Conservation (phyloP, 805 yeast species). For the Ogataea glucozyma region DNA sequence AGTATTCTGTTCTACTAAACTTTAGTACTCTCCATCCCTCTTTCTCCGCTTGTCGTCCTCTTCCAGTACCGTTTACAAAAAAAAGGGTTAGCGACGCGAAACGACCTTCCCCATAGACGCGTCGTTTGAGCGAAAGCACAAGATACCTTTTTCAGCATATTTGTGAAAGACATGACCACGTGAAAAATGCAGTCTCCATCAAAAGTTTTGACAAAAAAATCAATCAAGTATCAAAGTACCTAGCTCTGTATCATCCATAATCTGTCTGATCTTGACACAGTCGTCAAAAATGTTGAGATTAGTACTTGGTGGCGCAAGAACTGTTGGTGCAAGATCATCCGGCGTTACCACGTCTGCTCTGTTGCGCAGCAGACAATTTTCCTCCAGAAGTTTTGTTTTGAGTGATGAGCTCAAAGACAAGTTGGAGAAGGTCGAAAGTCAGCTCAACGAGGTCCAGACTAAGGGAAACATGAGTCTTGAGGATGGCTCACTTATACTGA, state of each 20-base stretch:
- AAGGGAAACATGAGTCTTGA: slow-evolving; percentile 21
- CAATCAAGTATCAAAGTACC: neutral
- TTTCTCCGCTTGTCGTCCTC: neutral
- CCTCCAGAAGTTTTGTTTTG: slow-evolving; percentile 7
- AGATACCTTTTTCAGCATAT: neutral
- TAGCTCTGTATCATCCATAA: no score
- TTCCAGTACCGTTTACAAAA: neutral
- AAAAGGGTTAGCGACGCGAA: slow-evolving; percentile 1
- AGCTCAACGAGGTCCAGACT: slow-evolving; percentile 15
- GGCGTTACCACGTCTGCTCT: no score
- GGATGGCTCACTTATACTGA: slow-evolving; percentile 43
- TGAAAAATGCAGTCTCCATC: neutral
- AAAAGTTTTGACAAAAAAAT: slow-evolving; percentile 1
- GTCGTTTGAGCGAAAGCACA: neutral
- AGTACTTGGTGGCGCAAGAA: slow-evolving; percentile 1
- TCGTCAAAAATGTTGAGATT: slow-evolving; percentile 1
- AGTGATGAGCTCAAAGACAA: slow-evolving; percentile 9
- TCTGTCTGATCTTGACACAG: neutral
- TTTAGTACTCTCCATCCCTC: no score
- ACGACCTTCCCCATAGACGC: neutral
- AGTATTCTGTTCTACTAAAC: no score
- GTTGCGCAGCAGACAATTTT: slow-evolving; percentile 12
- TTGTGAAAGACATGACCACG: neutral
- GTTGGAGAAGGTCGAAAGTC: slow-evolving; percentile 15
- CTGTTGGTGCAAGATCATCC: neutral